A percentile compares a stretch with the other conserved stretches of the same genome.
These are phyloP conservation scores for Annulohypoxylon bovei DNA, from an alignment of 495 filamentous ascomycete genomes.

Conservation along the genomic window DNA sequence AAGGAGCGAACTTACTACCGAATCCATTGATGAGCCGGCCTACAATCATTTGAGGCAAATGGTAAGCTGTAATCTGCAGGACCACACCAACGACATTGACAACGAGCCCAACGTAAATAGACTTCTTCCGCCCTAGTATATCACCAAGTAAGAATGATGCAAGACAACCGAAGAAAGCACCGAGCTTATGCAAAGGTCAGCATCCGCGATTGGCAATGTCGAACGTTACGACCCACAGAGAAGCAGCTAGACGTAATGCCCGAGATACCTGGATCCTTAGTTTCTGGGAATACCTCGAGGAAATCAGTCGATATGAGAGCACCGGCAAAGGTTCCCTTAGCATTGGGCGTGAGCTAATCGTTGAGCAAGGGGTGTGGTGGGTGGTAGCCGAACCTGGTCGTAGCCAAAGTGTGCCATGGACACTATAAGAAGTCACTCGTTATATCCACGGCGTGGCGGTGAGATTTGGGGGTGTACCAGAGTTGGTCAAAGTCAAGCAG, in stretches of 20 bases:
- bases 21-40: conserved; percentile 46
- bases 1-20: conserved; percentile 35
- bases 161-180: conserved; percentile 49
- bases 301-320: conserved; percentile 49
- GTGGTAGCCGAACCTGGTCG: conserved; percentile 38
- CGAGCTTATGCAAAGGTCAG: conserved; percentile 65
- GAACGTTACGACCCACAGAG: conserved; percentile 40
- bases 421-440: conserved; percentile 34
- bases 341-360: conserved; percentile 17
- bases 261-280: conserved; percentile 44
- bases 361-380: conserved; percentile 14
- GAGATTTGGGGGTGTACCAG: conserved; percentile 30
- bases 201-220: conserved; percentile 30
- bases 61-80: conserved; percentile 48
- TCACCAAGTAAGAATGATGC: conserved; percentile 44
- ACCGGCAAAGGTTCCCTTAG: conserved; percentile 47
- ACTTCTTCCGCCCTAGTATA: conserved; percentile 48
- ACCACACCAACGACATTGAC: conserved; percentile 47
- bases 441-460: conserved; percentile 31
- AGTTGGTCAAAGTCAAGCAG: conserved; percentile 31
- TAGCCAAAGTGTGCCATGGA: conserved; percentile 50
- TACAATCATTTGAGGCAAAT: conserved; percentile 46
- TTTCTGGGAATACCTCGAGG: conserved; percentile 46
- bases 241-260: conserved; percentile 52
- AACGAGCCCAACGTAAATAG: conserved; percentile 45